A percentile compares a stretch with the other conserved stretches of the same genome.
Conservation (phyloP, 202 grass and related monocot genomes). For the Panicum virgatum region DNA sequence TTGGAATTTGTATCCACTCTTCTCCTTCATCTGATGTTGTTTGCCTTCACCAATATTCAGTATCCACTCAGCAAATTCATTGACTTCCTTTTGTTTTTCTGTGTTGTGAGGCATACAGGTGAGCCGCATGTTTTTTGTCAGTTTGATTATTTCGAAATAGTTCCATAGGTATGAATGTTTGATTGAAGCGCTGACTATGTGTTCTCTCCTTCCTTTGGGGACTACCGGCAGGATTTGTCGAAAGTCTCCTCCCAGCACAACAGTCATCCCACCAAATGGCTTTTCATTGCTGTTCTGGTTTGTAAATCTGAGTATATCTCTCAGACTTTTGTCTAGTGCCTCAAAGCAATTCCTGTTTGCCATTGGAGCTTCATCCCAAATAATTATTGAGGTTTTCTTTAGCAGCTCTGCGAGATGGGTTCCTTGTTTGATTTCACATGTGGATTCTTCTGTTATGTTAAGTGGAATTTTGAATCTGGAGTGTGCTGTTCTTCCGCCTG, state of each 20-base stretch:
- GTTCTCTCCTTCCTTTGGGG: slow-evolving; percentile 1
- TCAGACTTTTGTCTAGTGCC: not conserved
- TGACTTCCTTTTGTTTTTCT: too few species aligned
- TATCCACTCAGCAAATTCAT: too few species aligned
- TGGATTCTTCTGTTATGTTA: not conserved
- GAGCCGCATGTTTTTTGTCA: too few species aligned
- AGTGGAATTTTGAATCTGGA: not conserved
- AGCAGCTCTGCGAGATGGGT: not conserved
- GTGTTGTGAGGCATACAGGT: too few species aligned
- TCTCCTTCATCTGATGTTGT: too few species aligned
- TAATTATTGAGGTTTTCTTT: not conserved
- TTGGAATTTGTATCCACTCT: too few species aligned
- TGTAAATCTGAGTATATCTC: not conserved
- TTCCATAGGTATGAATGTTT: not conserved
- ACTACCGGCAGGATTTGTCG: not conserved
- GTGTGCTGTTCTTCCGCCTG: not conserved
- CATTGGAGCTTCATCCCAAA: not conserved
- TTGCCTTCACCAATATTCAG: too few species aligned
- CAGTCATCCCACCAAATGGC: not conserved
- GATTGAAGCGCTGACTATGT: not conserved
- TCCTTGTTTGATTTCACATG: not conserved
- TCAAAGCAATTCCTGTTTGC: not conserved
- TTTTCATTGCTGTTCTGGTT: not conserved
- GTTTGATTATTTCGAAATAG: too few species aligned
- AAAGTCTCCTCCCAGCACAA: not conserved